These are phyloP conservation scores for Balansia obtecta DNA, from an alignment of 2,329 filamentous ascomycete species.

Conservation along the genomic window DNA sequence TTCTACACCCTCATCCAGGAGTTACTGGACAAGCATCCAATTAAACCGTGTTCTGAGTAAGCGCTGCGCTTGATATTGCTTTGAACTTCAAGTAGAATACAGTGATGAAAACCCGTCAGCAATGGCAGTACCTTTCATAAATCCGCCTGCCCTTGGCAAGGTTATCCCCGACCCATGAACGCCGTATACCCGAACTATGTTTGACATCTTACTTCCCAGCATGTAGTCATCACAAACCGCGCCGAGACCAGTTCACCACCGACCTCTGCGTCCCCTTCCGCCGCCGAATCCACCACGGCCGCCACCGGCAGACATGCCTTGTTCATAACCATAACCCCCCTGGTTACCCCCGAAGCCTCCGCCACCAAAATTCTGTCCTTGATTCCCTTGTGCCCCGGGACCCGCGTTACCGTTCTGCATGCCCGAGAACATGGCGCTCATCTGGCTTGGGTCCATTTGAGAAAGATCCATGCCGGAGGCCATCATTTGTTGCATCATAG, in stretches of 20 bases:
- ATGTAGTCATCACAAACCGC: background rate
- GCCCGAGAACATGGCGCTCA: slow-evolving; percentile 46
- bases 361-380: slow-evolving; percentile 39
- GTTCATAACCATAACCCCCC: slow-evolving; percentile 38
- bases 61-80: background rate
- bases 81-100: background rate
- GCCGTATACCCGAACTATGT: background rate
- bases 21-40: too few species aligned
- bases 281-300: slow-evolving; percentile 18
- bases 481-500: slow-evolving; percentile 62
- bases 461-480: slow-evolving; percentile 50
- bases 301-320: slow-evolving; percentile 30
- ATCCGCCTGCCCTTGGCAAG: background rate
- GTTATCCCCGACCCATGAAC: slow-evolving; percentile 1
- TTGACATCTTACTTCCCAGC: background rate
- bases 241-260: slow-evolving; percentile 11
- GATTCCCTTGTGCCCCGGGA: slow-evolving; percentile 34
- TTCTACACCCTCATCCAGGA: too few species aligned
- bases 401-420: slow-evolving; percentile 37
- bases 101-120: background rate
- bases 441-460: slow-evolving; percentile 50
- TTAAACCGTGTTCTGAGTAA: too few species aligned
- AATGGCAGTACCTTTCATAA: background rate
- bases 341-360: slow-evolving; percentile 40
- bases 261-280: slow-evolving; percentile 18